Evolutionary conservation across 148 eudicot species (phyloP).

Genomic region (Dianthus caryophyllus): DNA sequence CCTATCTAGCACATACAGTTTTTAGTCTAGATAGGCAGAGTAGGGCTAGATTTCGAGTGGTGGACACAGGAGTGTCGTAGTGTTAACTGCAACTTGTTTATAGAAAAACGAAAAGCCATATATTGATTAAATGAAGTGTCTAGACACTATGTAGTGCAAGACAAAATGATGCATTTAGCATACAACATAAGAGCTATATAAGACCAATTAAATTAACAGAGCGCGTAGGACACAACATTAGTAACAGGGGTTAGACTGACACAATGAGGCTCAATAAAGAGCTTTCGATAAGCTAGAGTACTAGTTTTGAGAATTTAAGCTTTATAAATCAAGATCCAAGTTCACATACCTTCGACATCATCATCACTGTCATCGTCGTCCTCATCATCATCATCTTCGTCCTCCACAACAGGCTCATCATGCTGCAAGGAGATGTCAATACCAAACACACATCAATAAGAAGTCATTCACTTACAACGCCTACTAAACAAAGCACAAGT

Average conservation of each 20-base stretch:
- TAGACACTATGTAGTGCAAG: neutral
- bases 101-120: no score
- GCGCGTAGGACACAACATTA: neutral
- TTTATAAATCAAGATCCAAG: neutral
- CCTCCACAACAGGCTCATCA: conserved; percentile 74
- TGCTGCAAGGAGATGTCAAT: conserved; percentile 34
- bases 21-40: no score
- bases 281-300: neutral
- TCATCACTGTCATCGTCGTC: conserved; percentile 70
- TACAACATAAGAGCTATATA: neutral
- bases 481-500: no score
- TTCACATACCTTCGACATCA: conserved; percentile 48
- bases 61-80: neutral
- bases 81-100: no score
- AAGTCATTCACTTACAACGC: no score
- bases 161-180: neutral
- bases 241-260: neutral
- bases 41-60: no score
- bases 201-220: neutral
- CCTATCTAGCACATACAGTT: neutral
- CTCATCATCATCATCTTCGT: conserved; percentile 64
- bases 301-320: neutral
- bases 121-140: neutral
- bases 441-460: no score
- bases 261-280: neutral